Percentiles rank a stretch among this genome's conserved stretches.
These are phyloP conservation scores for Eucalyptus marginata DNA, from an alignment of 345 rosid species.

Conservation along the genomic window DNA sequence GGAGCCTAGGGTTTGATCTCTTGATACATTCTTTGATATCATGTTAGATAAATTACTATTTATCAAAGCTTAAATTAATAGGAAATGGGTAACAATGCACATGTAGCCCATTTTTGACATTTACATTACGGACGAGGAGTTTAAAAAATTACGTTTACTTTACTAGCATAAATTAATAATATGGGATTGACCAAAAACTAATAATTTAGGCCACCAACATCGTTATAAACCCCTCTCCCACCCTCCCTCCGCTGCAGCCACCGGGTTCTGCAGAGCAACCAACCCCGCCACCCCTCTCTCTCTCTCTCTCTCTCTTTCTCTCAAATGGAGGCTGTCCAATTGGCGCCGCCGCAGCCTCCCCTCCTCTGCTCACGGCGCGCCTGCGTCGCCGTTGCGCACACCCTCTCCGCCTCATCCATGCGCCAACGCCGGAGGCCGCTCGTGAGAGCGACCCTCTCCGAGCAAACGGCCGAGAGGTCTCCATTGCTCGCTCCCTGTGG, in stretches of 20 bases:
- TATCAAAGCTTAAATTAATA: not conserved
- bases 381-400: not conserved
- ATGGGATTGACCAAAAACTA: not conserved
- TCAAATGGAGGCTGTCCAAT: constrained; percentile 1
- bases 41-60: not conserved
- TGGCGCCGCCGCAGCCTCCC: not conserved
- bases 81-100: not conserved
- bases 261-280: not conserved
- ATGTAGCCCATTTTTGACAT: not conserved
- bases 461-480: constrained; percentile 3
- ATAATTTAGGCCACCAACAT: not conserved
- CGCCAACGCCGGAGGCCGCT: not conserved
- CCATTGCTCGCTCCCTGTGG: not conserved
- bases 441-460: constrained; percentile 6
- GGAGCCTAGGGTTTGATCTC: not conserved
- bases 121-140: not conserved
- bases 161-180: not conserved
- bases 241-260: not conserved
- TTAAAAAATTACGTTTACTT: not conserved
- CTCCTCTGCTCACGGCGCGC: not conserved
- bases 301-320: not conserved
- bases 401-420: not conserved
- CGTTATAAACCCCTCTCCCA: not conserved
- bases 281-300: not conserved
- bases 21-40: not conserved